These are phyloP conservation scores for Ophiostoma quercus DNA, from an alignment of 2,329 filamentous ascomycete genomes.

Conservation along the genomic window DNA sequence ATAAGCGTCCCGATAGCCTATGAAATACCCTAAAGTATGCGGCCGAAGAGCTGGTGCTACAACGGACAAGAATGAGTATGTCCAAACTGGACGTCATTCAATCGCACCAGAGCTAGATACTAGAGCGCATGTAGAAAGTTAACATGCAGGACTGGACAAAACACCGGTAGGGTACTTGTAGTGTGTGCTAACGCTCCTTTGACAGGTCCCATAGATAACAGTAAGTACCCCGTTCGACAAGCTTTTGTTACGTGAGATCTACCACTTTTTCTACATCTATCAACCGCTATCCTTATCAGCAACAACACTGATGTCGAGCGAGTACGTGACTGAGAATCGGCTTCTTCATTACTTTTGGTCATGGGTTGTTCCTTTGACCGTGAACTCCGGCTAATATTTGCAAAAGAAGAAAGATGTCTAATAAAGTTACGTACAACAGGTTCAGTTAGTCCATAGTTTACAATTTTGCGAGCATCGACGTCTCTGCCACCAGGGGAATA, in stretches of 20 bases:
- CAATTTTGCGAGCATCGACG: neutral
- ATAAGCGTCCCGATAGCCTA: neutral
- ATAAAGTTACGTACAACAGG: neutral
- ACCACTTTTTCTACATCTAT: neutral
- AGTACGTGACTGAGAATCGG: neutral
- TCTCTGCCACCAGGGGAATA: slow-evolving; percentile 20
- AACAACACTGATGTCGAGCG: neutral
- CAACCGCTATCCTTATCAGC: neutral
- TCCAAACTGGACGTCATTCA: neutral
- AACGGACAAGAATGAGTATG: neutral
- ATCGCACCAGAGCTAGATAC: neutral
- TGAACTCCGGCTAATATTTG: neutral
- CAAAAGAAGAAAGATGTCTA: neutral
- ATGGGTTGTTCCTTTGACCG: neutral
- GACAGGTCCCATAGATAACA: neutral
- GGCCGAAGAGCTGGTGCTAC: neutral
- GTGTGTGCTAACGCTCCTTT: too few species aligned
- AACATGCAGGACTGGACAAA: too few species aligned
- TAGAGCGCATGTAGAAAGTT: neutral
- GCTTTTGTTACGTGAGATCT: neutral
- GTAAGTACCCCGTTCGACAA: neutral
- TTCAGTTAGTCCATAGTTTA: neutral
- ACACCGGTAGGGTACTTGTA: too few species aligned
- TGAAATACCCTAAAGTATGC: neutral
- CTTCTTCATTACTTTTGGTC: neutral